A percentile compares a stretch with the other conserved stretches of the same genome.
These are phyloP conservation scores for Nasturtium officinale DNA, from an alignment of 345 rosid genomes.

Conservation along the genomic window DNA sequence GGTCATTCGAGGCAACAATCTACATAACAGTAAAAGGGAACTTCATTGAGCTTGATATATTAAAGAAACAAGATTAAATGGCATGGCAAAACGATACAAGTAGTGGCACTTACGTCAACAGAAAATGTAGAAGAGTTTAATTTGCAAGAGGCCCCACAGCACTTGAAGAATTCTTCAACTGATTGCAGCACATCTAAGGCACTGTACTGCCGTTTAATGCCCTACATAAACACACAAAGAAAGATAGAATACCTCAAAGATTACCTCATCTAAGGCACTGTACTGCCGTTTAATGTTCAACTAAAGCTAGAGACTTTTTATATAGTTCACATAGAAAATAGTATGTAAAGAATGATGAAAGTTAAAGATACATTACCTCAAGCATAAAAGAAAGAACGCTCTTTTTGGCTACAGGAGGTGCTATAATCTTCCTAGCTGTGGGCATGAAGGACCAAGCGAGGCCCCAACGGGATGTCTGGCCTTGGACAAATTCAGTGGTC, in stretches of 20 bases:
- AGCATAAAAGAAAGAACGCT: constrained; percentile 66
- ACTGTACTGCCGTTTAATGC: constrained; percentile 69
- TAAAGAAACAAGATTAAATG: too few relatives aligned
- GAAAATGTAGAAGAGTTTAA: constrained; percentile 59
- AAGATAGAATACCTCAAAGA: too few relatives aligned
- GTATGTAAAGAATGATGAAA: constrained; percentile 5
- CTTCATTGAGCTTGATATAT: too few relatives aligned
- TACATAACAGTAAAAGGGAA: too few relatives aligned
- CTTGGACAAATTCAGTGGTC: constrained; percentile 91
- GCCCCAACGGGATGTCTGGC: constrained; percentile 91
- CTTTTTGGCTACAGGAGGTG: constrained; percentile 52
- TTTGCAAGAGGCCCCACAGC: constrained; percentile 63
- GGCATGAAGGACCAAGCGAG: constrained; percentile 91
- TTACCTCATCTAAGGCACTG: too few relatives aligned
- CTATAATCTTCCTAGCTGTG: constrained; percentile 58
- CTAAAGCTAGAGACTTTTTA: neutral
- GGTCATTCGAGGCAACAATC: too few relatives aligned
- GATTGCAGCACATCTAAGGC: constrained; percentile 73
- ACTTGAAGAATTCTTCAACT: constrained; percentile 60
- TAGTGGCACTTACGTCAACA: constrained; percentile 62
- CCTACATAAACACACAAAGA: constrained; percentile 45
- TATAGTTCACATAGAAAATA: neutral
- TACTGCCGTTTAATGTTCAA: neutral
- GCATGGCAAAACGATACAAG: constrained; percentile 11
- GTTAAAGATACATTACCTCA: constrained; percentile 56